Percentiles rank a stretch among this genome's conserved stretches.
These are phyloP conservation scores for Zygnema cylindricum DNA, from an alignment of 139 green algal species.

Conservation along the genomic window DNA sequence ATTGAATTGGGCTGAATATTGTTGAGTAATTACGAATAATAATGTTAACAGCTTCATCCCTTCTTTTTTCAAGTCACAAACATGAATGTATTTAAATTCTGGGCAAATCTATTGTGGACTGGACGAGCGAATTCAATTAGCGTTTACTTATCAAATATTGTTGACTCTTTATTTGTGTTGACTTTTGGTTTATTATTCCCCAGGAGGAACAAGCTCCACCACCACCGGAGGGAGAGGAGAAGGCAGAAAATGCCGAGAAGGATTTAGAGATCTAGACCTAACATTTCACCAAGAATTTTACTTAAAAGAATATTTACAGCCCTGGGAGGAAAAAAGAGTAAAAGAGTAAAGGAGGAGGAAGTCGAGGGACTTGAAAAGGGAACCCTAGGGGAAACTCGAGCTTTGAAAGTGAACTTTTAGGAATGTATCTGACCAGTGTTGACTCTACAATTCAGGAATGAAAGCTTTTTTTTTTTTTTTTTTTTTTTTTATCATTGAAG, in stretches of 20 bases:
- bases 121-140: not conserved
- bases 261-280: constrained; percentile 15
- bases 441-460: too few species aligned
- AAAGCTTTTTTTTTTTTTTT: too few species aligned
- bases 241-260: constrained; percentile 2
- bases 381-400: too few species aligned
- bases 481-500: too few species aligned
- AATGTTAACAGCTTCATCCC: not conserved
- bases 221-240: not conserved
- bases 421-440: too few species aligned
- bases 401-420: too few species aligned
- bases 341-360: too few species aligned
- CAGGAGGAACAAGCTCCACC: constrained; percentile 41
- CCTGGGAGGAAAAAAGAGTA: too few species aligned
- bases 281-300: too few species aligned
- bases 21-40: not conserved
- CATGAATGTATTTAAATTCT: not conserved
- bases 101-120: not conserved
- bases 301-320: too few species aligned
- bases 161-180: not conserved
- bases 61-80: not conserved
- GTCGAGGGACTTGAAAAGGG: too few species aligned
- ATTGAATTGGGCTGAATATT: not conserved
- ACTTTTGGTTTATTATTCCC: not conserved
- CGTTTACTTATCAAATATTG: not conserved